phyloP scores from a whole-genome alignment of 1,284 basidiomycete species.

The Trametes hirsuta region DNA sequence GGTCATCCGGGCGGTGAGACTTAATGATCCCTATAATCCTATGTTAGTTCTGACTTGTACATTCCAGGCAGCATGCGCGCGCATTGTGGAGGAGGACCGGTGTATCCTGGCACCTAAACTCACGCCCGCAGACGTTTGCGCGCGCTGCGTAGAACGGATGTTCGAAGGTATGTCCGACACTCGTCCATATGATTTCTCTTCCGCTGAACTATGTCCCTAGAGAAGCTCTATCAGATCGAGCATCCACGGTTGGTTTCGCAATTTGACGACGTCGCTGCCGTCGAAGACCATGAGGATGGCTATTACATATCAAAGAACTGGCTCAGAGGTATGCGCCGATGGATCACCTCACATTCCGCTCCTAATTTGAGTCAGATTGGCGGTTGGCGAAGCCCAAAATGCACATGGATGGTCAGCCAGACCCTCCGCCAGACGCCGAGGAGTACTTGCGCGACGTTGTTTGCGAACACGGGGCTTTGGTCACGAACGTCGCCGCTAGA shows the following conservation, averaged over 20 bases:
- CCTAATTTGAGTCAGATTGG: constrained; percentile 61
- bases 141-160: constrained; percentile 55
- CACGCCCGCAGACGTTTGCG: constrained; percentile 58
- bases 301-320: constrained; percentile 80
- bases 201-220: constrained; percentile 38
- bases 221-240: constrained; percentile 65
- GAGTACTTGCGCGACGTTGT: constrained; percentile 60
- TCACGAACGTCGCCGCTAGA: constrained; percentile 56
- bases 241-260: constrained; percentile 62
- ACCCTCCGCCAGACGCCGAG: constrained; percentile 65
- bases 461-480: constrained; percentile 70
- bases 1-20: constrained; percentile 53
- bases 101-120: constrained; percentile 52
- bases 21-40: not conserved
- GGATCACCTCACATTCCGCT: not conserved
- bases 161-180: constrained; percentile 57
- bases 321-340: constrained; percentile 60
- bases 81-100: constrained; percentile 49
- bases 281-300: constrained; percentile 47
- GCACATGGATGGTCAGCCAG: constrained; percentile 57
- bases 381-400: constrained; percentile 69
- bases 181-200: not conserved
- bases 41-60: constrained; percentile 5
- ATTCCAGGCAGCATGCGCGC: constrained; percentile 50
- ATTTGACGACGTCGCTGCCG: constrained; percentile 55